A percentile compares a stretch with the other conserved stretches of the same genome.
phyloP scores from a whole-genome alignment of 805 yeast species.

The Isabelozyma pseudorhagii region DNA sequence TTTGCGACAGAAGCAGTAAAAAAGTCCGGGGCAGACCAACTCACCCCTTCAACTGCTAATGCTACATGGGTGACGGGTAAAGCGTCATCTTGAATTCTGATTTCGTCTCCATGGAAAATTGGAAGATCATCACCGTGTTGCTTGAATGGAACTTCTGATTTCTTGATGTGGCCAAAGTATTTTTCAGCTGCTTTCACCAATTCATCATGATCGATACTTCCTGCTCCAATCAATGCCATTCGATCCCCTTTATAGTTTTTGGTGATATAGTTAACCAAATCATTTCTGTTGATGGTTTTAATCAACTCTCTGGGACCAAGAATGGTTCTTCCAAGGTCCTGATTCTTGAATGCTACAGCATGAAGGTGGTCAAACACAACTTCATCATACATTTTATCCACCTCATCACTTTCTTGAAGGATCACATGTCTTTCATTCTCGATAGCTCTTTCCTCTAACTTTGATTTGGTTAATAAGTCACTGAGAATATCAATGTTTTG shows the following conservation, averaged over 20 bases:
- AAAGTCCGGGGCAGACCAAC: slow-evolving; percentile 95
- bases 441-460: slow-evolving; percentile 76
- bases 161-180: slow-evolving; percentile 69
- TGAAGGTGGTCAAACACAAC: slow-evolving; percentile 96
- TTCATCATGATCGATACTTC: slow-evolving; percentile 85
- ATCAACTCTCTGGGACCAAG: slow-evolving; percentile 92
- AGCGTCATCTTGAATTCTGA: slow-evolving; percentile 75
- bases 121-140: slow-evolving; percentile 72
- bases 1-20: slow-evolving; percentile 94
- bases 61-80: slow-evolving; percentile 91
- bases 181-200: slow-evolving; percentile 73
- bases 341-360: slow-evolving; percentile 84
- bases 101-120: slow-evolving; percentile 79
- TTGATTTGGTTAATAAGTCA: slow-evolving; percentile 85
- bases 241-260: slow-evolving; percentile 93
- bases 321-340: slow-evolving; percentile 94
- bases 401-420: slow-evolving; percentile 94
- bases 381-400: slow-evolving; percentile 97
- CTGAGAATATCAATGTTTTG: slow-evolving; percentile 82
- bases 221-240: slow-evolving; percentile 97
- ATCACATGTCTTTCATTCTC: slow-evolving; percentile 97
- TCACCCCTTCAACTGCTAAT: slow-evolving; percentile 94
- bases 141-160: slow-evolving; percentile 66
- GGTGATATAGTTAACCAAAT: slow-evolving; percentile 73
- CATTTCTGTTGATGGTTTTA: slow-evolving; percentile 69